A percentile compares a stretch with the other conserved stretches of the same genome.
Conservation (phyloP, 2,329 filamentous ascomycete species). For the Geosmithia putterillii region DNA sequence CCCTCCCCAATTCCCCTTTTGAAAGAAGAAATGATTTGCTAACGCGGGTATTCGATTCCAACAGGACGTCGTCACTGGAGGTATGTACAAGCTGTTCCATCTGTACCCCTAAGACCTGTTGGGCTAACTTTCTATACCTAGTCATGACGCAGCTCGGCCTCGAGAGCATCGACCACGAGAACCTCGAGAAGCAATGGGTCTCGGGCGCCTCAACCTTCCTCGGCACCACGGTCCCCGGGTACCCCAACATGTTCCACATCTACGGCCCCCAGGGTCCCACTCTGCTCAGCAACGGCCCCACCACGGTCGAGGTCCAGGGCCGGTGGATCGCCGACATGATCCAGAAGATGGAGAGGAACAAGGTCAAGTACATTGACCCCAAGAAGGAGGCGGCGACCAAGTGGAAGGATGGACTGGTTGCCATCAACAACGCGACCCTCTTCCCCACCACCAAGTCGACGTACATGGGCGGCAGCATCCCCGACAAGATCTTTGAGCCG, state of each 20-base stretch:
- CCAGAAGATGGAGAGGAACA: conserved; percentile 29
- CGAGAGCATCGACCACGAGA: conserved; percentile 21
- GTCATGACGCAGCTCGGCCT: conserved; percentile 33
- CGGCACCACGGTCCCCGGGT: conserved; percentile 27
- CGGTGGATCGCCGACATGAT: conserved; percentile 41
- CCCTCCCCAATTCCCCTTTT: neutral
- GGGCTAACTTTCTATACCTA: conserved; percentile 1
- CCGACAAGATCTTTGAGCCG: conserved; percentile 39
- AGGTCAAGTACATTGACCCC: conserved; percentile 37
- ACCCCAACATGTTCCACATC: conserved; percentile 38
- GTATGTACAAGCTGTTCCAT: conserved; percentile 6
- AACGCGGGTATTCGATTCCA: neutral
- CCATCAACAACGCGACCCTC: conserved; percentile 30
- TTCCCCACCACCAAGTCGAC: conserved; percentile 36
- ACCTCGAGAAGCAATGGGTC: conserved; percentile 29
- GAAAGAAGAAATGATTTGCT: neutral
- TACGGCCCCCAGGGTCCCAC: conserved; percentile 47
- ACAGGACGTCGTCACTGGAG: conserved; percentile 21
- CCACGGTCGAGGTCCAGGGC: conserved; percentile 40
- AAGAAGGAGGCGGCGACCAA: conserved; percentile 26
- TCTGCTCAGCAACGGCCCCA: conserved; percentile 41
- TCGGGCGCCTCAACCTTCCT: conserved; percentile 28
- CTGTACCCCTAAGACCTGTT: neutral
- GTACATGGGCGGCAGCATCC: conserved; percentile 44
- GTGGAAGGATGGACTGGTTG: conserved; percentile 37